A percentile compares a stretch with the other conserved stretches of the same genome.
Conservation (phyloP, 495 filamentous ascomycete species). For the Hypoxylon rickii region DNA sequence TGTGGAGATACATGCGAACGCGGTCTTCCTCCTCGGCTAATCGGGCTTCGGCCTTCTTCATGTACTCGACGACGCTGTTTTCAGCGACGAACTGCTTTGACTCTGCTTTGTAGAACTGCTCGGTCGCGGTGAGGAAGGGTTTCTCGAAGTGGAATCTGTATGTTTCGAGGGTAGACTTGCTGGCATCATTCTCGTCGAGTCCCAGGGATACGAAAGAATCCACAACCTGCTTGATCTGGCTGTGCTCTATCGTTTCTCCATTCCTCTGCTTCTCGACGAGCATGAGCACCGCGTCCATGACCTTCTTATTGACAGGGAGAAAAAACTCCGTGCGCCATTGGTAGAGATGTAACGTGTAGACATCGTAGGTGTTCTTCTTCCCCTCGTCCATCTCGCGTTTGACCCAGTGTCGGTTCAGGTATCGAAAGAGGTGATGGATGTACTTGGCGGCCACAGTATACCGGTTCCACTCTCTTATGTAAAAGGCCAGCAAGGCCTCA, state of each 20-base stretch:
- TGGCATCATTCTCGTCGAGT: conserved; percentile 88
- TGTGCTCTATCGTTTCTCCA: conserved; percentile 96
- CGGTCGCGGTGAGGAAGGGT: conserved; percentile 87
- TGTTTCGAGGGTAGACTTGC: conserved; percentile 92
- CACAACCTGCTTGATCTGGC: conserved; percentile 95
- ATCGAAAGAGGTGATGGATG: conserved; percentile 95
- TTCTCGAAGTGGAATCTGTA: conserved; percentile 90
- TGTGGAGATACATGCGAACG: conserved; percentile 87
- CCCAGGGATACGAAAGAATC: conserved; percentile 96
- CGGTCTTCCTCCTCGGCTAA: conserved; percentile 93
- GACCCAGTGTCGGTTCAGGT: conserved; percentile 98
- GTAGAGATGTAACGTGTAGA: conserved; percentile 95
- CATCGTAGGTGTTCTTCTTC: conserved; percentile 97
- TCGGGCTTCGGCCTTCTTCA: conserved; percentile 98
- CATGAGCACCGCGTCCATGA: conserved; percentile 94
- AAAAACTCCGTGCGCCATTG: conserved; percentile 95
- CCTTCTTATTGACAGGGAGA: conserved; percentile 74
- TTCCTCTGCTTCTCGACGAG: conserved; percentile 97
- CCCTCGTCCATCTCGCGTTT: conserved; percentile 99
- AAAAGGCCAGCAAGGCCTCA: conserved; percentile 90
- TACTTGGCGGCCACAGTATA: conserved; percentile 96
- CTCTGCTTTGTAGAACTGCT: conserved; percentile 84
- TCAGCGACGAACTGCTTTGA: conserved; percentile 93
- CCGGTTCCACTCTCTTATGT: conserved; percentile 94
- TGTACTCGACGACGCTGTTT: conserved; percentile 98